Percentiles rank a stretch among this genome's conserved stretches.
phyloP scores from a whole-genome alignment of 305 asterid species.

The Fraxinus nigra region DNA sequence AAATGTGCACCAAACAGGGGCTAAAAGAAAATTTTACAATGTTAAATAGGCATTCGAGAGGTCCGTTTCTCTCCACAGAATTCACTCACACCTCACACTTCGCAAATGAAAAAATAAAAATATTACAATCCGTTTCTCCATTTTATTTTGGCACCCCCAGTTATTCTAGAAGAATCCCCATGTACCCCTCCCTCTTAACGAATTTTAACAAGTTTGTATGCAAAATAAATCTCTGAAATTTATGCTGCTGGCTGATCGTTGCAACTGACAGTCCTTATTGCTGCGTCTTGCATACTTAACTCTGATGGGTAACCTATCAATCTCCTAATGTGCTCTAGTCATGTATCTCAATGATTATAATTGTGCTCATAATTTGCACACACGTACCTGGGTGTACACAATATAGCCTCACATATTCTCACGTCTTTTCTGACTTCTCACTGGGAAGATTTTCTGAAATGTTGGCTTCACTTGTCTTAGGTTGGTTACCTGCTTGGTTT shows the following conservation, averaged over 20 bases:
- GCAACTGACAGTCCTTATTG: neutral
- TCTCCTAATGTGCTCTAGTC: neutral
- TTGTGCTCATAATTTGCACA: neutral
- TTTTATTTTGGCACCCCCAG: neutral
- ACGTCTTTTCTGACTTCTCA: neutral
- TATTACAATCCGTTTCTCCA: neutral
- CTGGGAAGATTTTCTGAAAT: neutral
- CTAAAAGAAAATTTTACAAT: neutral
- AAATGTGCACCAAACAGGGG: no score
- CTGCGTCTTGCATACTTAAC: neutral
- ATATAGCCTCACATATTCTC: neutral
- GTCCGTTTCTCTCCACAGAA: neutral
- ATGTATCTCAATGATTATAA: neutral
- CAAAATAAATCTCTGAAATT: neutral
- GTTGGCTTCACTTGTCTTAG: constrained; percentile 39
- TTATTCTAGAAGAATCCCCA: neutral
- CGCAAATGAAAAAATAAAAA: neutral
- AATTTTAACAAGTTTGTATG: neutral
- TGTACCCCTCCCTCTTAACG: neutral
- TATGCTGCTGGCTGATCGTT: neutral
- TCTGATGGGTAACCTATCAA: neutral
- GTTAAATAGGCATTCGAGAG: neutral
- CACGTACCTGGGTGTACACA: neutral
- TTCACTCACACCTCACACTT: neutral
- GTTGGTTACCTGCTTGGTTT: constrained; percentile 98